These are phyloP conservation scores for Globisporangium camurandrum DNA, from an alignment of 352 stramenopile species.

Conservation along the genomic window DNA sequence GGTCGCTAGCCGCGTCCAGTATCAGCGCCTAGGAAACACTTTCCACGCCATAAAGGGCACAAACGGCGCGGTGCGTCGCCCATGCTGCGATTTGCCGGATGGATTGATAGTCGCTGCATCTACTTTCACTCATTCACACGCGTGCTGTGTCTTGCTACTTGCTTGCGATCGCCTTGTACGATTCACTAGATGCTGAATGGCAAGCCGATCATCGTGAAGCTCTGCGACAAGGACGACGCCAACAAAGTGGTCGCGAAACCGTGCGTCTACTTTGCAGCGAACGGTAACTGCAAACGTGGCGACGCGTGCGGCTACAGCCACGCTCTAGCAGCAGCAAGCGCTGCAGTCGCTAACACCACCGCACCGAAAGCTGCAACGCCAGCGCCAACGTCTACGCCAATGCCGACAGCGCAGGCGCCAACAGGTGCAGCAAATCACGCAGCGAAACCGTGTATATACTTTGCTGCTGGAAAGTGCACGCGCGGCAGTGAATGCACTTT, in stretches of 20 bases:
- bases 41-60: conserved; percentile 29
- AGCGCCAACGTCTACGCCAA: neutral
- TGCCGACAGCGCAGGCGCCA: neutral
- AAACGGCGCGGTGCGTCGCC: conserved; percentile 30
- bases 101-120: neutral
- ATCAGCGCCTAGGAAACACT: conserved; percentile 19
- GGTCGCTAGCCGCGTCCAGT: conserved; percentile 30
- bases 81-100: neutral
- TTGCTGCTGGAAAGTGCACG: neutral
- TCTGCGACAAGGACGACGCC: too few species aligned
- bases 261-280: conserved; percentile 32
- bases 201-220: conserved; percentile 31
- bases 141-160: neutral
- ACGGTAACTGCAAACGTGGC: conserved; percentile 67
- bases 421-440: neutral
- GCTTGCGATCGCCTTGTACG: too few species aligned
- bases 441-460: too few species aligned
- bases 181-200: conserved; percentile 30
- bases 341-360: neutral
- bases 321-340: neutral
- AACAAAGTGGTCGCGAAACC: conserved; percentile 34
- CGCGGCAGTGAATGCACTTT: neutral
- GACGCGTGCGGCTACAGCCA: neutral
- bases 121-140: neutral
- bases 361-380: too few species aligned